A percentile compares a stretch with the other conserved stretches of the same genome.
These are phyloP conservation scores for Puccinia horiana DNA, from an alignment of 1,284 basidiomycete species.

Conservation along the genomic window DNA sequence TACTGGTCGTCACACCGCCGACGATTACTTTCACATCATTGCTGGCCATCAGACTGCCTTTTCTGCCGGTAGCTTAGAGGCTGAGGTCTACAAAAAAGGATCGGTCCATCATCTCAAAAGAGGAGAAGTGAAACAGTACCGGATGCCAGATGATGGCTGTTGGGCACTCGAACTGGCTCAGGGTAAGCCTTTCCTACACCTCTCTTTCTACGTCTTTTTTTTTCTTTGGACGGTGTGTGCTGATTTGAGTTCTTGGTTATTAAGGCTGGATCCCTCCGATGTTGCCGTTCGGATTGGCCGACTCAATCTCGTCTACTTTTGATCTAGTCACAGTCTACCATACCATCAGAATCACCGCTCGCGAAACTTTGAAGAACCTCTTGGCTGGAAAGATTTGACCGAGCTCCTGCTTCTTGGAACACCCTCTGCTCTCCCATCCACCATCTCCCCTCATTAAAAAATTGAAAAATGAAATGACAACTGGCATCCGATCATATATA, in stretches of 20 bases:
- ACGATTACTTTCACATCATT: slow-evolving; percentile 97
- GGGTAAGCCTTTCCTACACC: slow-evolving; percentile 66
- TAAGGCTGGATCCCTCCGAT: slow-evolving; percentile 61
- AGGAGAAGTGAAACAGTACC: slow-evolving; percentile 90
- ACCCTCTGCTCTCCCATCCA: too few species aligned
- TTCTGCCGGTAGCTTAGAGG: slow-evolving; percentile 73
- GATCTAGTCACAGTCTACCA: slow-evolving; percentile 80
- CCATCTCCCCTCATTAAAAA: too few species aligned
- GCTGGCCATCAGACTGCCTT: slow-evolving; percentile 91
- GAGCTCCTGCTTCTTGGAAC: background rate
- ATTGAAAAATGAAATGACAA: too few species aligned
- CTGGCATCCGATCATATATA: too few species aligned
- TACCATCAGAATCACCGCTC: slow-evolving; percentile 74
- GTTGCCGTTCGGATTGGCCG: slow-evolving; percentile 83
- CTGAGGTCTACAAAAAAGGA: slow-evolving; percentile 80
- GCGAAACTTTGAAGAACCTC: slow-evolving; percentile 79
- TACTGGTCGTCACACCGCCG: slow-evolving; percentile 86
- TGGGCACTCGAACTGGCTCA: slow-evolving; percentile 93
- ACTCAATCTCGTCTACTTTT: slow-evolving; percentile 81
- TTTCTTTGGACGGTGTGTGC: slow-evolving; percentile 71
- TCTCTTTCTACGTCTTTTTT: background rate
- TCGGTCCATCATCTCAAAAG: slow-evolving; percentile 79
- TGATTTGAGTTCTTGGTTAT: slow-evolving; percentile 59
- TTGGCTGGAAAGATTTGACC: slow-evolving; percentile 79
- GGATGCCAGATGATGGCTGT: slow-evolving; percentile 84